phyloP scores from a whole-genome alignment of 257 asterid species.

The Lycium ferocissimum region DNA sequence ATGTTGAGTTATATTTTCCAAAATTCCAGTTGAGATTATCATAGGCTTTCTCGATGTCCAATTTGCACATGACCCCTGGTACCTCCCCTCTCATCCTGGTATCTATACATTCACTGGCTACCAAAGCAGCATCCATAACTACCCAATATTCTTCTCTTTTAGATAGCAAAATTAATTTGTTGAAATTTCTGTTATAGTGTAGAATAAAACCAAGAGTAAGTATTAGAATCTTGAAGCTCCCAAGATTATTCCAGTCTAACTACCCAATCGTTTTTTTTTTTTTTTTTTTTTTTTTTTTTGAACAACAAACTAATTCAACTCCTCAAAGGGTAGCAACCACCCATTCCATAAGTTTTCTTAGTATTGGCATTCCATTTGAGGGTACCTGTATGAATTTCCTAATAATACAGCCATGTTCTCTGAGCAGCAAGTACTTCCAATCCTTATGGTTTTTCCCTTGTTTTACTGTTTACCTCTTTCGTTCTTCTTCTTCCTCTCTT shows the following conservation, averaged over 20 bases:
- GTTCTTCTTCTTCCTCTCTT: neutral
- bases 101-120: no score
- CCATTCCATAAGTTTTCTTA: neutral
- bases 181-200: neutral
- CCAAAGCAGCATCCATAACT: no score
- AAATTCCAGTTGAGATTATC: no score
- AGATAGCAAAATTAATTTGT: neutral
- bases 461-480: slow-evolving; percentile 15
- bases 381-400: neutral
- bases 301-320: slow-evolving; percentile 5
- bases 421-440: neutral
- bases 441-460: neutral
- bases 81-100: no score
- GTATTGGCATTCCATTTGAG: slow-evolving; percentile 4
- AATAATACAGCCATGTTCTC: neutral
- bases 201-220: neutral
- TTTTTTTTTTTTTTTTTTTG: neutral
- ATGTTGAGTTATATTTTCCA: no score
- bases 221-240: neutral
- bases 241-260: neutral
- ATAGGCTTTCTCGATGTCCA: no score
- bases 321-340: neutral
- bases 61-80: no score
- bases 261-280: neutral
- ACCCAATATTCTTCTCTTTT: neutral